Percentiles rank a stretch among this genome's conserved stretches.
Evolutionary conservation across 2,329 filamentous ascomycete genomes (phyloP).

Genomic region (Mariannaea sp.): DNA sequence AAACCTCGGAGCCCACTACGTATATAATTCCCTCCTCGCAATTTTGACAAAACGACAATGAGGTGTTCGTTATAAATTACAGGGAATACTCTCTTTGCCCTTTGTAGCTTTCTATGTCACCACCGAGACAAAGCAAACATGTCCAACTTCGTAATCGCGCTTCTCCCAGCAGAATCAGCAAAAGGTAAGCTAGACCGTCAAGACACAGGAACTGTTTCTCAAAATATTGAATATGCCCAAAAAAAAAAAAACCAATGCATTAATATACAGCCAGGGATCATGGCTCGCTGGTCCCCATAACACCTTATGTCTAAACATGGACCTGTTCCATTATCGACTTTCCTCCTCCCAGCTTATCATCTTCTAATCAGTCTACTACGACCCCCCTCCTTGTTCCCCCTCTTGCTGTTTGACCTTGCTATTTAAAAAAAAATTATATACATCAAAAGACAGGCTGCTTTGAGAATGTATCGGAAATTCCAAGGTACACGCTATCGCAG

Average conservation of each 20-base stretch:
- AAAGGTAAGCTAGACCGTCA: background rate
- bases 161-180: background rate
- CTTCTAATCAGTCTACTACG: constrained; percentile 4
- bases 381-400: background rate
- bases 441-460: background rate
- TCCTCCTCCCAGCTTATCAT: background rate
- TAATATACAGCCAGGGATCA: constrained; percentile 16
- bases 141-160: background rate
- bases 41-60: too few relatives aligned
- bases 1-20: too few relatives aligned
- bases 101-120: background rate
- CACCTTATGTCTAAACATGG: constrained; percentile 17
- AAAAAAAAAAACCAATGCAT: constrained; percentile 11
- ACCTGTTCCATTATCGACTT: constrained; percentile 6
- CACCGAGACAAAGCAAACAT: too few relatives aligned
- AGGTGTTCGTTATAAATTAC: too few relatives aligned
- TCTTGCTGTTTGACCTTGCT: background rate
- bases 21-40: too few relatives aligned
- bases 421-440: constrained; percentile 5
- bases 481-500: background rate
- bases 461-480: background rate
- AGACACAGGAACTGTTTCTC: background rate
- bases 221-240: constrained; percentile 9
- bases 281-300: constrained; percentile 11
- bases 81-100: too few relatives aligned